Conservation (phyloP, 2,329 filamentous ascomycete species). For the Cercospora sojina region DNA sequence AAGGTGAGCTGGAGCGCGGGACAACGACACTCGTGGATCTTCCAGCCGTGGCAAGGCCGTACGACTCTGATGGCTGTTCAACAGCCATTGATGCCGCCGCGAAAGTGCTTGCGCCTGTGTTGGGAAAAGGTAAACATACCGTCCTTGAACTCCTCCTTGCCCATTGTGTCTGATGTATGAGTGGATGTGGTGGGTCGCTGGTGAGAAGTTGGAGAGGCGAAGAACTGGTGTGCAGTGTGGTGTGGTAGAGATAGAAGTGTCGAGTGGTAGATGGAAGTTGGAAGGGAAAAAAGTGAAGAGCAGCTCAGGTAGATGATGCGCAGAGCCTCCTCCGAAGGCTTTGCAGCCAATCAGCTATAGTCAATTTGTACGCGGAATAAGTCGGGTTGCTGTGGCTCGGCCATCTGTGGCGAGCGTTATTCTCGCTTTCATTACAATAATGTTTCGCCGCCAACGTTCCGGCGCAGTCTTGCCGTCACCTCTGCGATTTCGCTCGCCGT, state of each 20-base stretch:
- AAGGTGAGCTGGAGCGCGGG: neutral
- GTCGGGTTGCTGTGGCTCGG: slow-evolving; percentile 5
- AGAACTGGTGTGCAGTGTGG: neutral
- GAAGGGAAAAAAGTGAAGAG: slow-evolving; percentile 6
- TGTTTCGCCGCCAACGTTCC: neutral
- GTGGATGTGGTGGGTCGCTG: neutral
- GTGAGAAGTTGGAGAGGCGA: neutral
- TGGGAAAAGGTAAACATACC: slow-evolving; percentile 33
- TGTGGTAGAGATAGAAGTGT: neutral
- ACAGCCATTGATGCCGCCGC: neutral
- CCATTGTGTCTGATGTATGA: slow-evolving; percentile 36
- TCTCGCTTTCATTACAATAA: neutral
- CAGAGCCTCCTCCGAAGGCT: slow-evolving; percentile 1
- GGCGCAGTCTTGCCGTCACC: neutral
- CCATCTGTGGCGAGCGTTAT: neutral
- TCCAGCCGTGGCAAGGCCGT: neutral
- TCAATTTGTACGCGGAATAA: slow-evolving; percentile 2
- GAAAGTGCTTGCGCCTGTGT: neutral
- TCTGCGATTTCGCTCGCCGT: neutral
- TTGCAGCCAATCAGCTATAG: neutral
- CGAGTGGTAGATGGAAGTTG: neutral
- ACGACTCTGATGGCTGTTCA: neutral
- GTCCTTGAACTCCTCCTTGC: slow-evolving; percentile 40
- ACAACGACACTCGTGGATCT: neutral
- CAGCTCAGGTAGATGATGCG: slow-evolving; percentile 6